A percentile compares a stretch with the other conserved stretches of the same genome.
Conservation (phyloP, 345 rosid species). For the Brassica juncea region DNA sequence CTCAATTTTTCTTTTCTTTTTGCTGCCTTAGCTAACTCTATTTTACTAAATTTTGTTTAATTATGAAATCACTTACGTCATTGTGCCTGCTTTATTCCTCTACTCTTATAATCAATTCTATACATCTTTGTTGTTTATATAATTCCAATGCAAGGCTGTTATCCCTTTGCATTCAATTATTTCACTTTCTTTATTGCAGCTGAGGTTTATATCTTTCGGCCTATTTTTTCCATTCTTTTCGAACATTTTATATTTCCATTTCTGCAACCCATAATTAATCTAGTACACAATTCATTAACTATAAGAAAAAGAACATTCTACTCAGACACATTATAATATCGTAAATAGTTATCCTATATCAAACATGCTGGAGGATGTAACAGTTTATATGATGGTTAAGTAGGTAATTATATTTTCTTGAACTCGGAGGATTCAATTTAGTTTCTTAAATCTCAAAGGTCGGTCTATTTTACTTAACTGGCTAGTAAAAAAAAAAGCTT, state of each 20-base stretch:
- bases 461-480: not conserved
- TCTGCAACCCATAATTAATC: not conserved
- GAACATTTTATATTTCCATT: not conserved
- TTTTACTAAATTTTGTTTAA: not conserved
- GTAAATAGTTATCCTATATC: not conserved
- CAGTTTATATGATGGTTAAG: not conserved
- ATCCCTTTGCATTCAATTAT: not conserved
- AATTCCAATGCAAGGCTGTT: conserved; percentile 20
- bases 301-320: not conserved
- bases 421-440: not conserved
- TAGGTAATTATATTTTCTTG: not conserved
- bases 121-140: not conserved
- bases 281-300: not conserved
- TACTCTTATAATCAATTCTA: not conserved
- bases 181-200: not conserved
- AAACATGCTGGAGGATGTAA: not conserved
- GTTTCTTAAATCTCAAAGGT: not conserved
- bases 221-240: conserved; percentile 5
- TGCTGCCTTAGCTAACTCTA: not conserved
- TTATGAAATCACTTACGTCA: conserved; percentile 18
- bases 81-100: conserved; percentile 22
- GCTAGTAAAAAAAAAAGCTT: not conserved
- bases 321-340: not conserved
- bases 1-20: not conserved
- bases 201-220: not conserved